These are phyloP conservation scores for Chrysanthemum seticuspe DNA, from an alignment of 129 eudicot genomes.

Conservation along the genomic window DNA sequence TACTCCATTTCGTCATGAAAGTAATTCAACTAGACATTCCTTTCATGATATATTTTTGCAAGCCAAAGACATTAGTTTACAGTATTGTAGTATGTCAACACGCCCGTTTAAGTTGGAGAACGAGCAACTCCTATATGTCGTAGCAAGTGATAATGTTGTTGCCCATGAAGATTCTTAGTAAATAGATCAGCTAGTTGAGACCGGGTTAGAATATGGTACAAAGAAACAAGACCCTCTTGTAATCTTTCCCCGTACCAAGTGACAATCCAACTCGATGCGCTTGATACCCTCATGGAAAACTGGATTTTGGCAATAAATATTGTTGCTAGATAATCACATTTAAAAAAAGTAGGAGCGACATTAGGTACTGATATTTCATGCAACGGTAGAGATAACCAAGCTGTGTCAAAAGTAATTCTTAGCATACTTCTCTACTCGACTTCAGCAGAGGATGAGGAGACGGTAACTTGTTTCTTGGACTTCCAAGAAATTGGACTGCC, in stretches of 20 bases:
- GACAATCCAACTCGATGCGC: neutral
- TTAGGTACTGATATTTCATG: neutral
- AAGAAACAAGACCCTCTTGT: neutral
- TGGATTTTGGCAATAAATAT: neutral
- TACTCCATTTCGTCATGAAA: no score
- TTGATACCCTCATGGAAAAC: constrained; percentile 3
- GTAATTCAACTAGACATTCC: no score
- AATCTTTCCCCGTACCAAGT: neutral
- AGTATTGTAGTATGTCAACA: no score
- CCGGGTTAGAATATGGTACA: neutral
- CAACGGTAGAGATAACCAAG: neutral
- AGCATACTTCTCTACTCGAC: neutral
- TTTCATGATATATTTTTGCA: no score
- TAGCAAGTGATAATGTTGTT: no score
- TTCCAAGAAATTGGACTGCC: neutral
- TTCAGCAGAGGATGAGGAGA: neutral
- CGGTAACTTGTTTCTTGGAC: neutral
- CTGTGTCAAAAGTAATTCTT: neutral
- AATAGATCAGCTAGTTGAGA: neutral
- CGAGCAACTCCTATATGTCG: no score
- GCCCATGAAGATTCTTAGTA: neutral
- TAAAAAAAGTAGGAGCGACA: neutral
- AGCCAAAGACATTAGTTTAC: no score
- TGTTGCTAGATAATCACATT: neutral
- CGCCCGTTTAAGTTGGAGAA: no score